Evolutionary conservation across 108 stramenopile species (phyloP).

Genomic region (Skeletonema marinoi): DNA sequence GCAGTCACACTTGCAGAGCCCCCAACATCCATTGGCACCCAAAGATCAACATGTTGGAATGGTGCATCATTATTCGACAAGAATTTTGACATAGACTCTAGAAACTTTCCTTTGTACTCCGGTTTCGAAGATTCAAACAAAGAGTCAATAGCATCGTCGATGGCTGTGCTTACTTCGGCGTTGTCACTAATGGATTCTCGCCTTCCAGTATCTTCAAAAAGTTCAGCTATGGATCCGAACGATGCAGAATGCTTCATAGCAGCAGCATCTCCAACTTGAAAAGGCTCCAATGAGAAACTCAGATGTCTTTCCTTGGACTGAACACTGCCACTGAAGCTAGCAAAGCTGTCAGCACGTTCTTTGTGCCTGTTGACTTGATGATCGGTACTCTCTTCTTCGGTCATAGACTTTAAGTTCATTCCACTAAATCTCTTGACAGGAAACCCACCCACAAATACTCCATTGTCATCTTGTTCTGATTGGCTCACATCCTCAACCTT

Average conservation of each 20-base stretch:
- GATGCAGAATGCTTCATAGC: constrained; percentile 5
- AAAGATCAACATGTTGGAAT: constrained; percentile 77
- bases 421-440: constrained; percentile 3
- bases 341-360: background rate
- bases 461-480: constrained; percentile 1
- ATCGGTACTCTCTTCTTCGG: background rate
- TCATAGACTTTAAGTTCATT: constrained; percentile 9
- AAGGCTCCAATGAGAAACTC: background rate
- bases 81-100: constrained; percentile 52
- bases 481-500: background rate
- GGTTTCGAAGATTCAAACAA: constrained; percentile 16
- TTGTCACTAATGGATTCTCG: background rate
- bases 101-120: constrained; percentile 48
- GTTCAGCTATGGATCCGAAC: background rate
- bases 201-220: constrained; percentile 4
- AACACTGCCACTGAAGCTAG: background rate
- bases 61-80: constrained; percentile 53
- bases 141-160: constrained; percentile 33
- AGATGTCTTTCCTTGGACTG: background rate
- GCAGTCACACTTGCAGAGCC: constrained; percentile 4
- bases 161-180: background rate
- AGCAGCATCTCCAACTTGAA: background rate
- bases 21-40: constrained; percentile 58
- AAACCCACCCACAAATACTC: constrained; percentile 14
- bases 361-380: background rate